Conservation (phyloP, 202 grass and related monocot species). For the Alloteropsis angusta region DNA sequence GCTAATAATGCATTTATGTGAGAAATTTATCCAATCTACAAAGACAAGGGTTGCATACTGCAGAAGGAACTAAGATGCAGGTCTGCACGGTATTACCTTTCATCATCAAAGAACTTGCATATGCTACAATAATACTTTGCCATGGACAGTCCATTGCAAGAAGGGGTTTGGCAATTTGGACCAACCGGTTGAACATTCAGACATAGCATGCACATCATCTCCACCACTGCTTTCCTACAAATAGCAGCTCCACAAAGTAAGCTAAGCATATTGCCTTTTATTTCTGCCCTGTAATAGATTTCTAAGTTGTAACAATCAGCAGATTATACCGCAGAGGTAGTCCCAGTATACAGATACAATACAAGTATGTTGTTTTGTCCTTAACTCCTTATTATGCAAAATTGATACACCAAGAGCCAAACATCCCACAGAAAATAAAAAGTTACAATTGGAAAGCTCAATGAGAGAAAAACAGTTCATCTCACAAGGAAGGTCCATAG, state of each 20-base stretch:
- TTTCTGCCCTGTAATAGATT: neutral
- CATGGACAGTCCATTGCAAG: conserved; percentile 72
- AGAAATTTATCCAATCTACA: neutral
- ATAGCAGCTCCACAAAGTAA: conserved; percentile 20
- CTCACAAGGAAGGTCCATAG: neutral
- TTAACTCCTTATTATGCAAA: neutral
- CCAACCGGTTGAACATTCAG: conserved; percentile 79
- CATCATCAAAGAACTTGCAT: conserved; percentile 99
- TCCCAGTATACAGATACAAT: neutral
- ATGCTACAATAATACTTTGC: conserved; percentile 85
- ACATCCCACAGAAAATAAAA: neutral
- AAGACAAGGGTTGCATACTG: neutral
- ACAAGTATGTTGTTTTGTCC: neutral
- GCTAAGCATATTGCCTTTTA: neutral
- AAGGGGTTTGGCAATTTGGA: conserved; percentile 55
- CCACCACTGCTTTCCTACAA: conserved; percentile 67
- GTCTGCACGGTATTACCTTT: conserved; percentile 47
- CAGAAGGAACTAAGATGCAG: neutral
- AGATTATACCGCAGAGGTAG: neutral
- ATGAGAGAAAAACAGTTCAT: neutral
- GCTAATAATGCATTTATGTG: neutral
- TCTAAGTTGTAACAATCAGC: conserved; percentile 4
- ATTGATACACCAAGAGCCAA: neutral
- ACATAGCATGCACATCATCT: conserved; percentile 98
- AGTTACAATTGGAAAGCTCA: neutral